A percentile compares a stretch with the other conserved stretches of the same genome.
phyloP scores from a whole-genome alignment of 805 yeast species.

The Millerago galiae region DNA sequence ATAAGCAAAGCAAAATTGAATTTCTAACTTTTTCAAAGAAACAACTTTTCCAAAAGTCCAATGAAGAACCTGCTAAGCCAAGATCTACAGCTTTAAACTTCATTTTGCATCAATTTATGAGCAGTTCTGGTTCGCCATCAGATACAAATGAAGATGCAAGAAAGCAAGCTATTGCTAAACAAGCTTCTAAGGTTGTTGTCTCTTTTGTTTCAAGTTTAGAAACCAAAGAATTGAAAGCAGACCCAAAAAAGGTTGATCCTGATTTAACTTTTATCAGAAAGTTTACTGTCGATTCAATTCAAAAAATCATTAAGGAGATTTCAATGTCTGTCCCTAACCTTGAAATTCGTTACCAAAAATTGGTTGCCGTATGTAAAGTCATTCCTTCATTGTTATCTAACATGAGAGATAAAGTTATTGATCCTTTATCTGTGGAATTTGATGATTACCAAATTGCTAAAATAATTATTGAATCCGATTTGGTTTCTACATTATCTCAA shows the following conservation, averaged over 20 bases:
- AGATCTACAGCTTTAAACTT: conserved; percentile 73
- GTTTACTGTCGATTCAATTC: conserved; percentile 62
- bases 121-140: conserved; percentile 32
- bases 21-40: conserved; percentile 73
- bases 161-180: conserved; percentile 48
- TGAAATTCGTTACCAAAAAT: conserved; percentile 44
- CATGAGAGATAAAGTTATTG: conserved; percentile 14
- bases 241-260: conserved; percentile 50
- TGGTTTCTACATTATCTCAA: conserved; percentile 50
- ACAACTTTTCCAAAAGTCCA: conserved; percentile 18
- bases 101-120: conserved; percentile 66
- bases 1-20: conserved; percentile 75
- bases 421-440: conserved; percentile 34
- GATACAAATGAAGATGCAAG: conserved; percentile 33
- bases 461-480: conserved; percentile 60
- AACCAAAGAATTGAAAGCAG: conserved; percentile 24
- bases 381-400: conserved; percentile 23
- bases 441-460: conserved; percentile 63
- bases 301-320: conserved; percentile 55
- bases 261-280: conserved; percentile 70
- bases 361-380: conserved; percentile 32
- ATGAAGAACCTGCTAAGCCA: conserved; percentile 46
- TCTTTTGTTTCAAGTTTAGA: conserved; percentile 58
- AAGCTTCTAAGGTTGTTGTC: conserved; percentile 55
- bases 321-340: conserved; percentile 30